Evolutionary conservation across 768 basidiomycete genomes (phyloP).

Genomic region (Leucocoprinus birnbaumii): DNA sequence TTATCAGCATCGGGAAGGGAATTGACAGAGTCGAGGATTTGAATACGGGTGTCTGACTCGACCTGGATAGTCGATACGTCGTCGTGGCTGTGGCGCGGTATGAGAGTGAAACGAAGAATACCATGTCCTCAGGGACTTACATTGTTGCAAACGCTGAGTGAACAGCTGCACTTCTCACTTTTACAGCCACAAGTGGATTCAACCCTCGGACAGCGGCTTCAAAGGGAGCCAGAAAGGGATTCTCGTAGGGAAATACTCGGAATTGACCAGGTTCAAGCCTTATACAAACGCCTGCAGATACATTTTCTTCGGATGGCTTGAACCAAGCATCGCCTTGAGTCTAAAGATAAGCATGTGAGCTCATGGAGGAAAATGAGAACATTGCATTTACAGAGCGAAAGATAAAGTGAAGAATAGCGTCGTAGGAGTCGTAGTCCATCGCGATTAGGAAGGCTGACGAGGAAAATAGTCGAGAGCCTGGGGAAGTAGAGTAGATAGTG

Average conservation of each 20-base stretch:
- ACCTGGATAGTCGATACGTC: conserved; percentile 64
- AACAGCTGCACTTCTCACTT: conserved; percentile 74
- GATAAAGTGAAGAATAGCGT: conserved; percentile 77
- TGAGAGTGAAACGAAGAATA: conserved; percentile 6
- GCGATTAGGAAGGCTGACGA: conserved; percentile 30
- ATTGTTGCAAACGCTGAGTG: conserved; percentile 73
- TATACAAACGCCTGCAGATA: conserved; percentile 76
- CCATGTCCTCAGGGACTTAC: conserved; percentile 36
- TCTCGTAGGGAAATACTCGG: conserved; percentile 85
- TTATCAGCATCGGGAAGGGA: conserved; percentile 78
- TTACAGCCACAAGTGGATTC: conserved; percentile 85
- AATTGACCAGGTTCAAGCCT: conserved; percentile 67
- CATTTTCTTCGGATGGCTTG: conserved; percentile 80
- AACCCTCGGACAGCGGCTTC: conserved; percentile 73
- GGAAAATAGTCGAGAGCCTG: conserved; percentile 22
- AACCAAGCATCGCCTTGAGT: conserved; percentile 86
- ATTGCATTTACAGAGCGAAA: conserved; percentile 59
- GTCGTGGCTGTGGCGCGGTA: conserved; percentile 41
- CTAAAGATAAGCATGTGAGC: conserved; percentile 28
- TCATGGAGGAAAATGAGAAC: background rate
- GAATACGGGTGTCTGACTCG: conserved; percentile 81
- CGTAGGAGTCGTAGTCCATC: conserved; percentile 81
- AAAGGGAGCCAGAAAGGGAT: conserved; percentile 75
- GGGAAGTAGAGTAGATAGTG: conserved; percentile 30
- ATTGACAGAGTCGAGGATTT: conserved; percentile 71